phyloP scores from a whole-genome alignment of 73 alveolate genomes.

The Tetrahymena thermophila region DNA sequence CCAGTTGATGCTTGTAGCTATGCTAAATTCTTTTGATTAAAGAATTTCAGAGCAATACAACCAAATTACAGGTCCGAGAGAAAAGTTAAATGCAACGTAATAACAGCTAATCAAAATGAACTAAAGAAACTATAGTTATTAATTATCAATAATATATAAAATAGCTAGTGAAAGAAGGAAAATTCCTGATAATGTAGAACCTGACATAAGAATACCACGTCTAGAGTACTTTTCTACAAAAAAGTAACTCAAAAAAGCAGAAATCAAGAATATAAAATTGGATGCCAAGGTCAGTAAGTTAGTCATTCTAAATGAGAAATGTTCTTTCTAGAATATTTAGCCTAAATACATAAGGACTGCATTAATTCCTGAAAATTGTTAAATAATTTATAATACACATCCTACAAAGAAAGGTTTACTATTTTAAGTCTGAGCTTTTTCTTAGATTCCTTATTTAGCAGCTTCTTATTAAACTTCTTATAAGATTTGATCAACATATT shows the following conservation, averaged over 20 bases:
- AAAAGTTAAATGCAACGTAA: conserved; percentile 26
- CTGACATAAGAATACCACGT: conserved; percentile 2
- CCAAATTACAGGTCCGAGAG: conserved; percentile 38
- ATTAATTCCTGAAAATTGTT: not conserved
- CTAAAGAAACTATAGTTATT: not conserved
- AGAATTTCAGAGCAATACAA: conserved; percentile 23
- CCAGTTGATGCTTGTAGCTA: conserved; percentile 22
- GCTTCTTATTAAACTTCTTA: not conserved
- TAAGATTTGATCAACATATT: not conserved
- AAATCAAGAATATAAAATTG: not conserved
- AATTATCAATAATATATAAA: not conserved
- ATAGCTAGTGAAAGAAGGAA: not conserved
- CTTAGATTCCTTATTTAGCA: not conserved
- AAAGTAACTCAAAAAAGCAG: not conserved
- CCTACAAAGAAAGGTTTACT: not conserved
- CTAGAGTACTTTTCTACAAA: not conserved
- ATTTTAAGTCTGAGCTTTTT: not conserved
- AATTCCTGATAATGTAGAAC: conserved; percentile 3
- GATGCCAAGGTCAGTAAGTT: not conserved
- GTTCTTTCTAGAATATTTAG: not conserved
- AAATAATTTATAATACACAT: not conserved
- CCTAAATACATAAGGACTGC: not conserved
- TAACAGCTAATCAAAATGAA: conserved; percentile 1
- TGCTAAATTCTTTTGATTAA: not conserved
- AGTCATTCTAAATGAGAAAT: not conserved